Base-by-base conservation (phyloP, 225 moss, liverwort and hornwort species). In the Takakia lepidozioides region DNA sequence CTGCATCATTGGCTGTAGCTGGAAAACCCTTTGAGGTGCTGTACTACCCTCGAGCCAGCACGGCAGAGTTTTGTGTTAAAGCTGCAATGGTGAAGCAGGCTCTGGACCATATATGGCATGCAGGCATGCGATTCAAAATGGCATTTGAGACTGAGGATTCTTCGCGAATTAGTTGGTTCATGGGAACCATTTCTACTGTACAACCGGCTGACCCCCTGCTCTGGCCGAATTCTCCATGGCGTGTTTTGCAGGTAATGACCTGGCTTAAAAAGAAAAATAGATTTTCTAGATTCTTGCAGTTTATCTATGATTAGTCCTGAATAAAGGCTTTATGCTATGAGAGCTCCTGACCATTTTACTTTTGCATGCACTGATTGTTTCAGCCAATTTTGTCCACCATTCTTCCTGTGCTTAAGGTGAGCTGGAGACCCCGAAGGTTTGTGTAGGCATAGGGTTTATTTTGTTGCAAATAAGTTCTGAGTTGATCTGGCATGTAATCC, bases 61-160 rank as follows among this genome's bases (percentile, higher is more conserved):
- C 98, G 15, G 98, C 98, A 5, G 98, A 98, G 64, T 98, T 98
- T 19, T 98, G 98, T 52, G 98, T 98, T 46, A 98, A 85, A 62
- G 85, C 84, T 26, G 83, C 69, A 37, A 60, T 87, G 26, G 98
- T 98, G 36, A 91, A 87, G 54, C 65, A 75, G 52, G 87, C 98
- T 39, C 49, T 98, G 32, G 85, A 85, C 59, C 90, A 91, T 28
- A 60, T 71, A 3, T 98, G 98, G 98, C 91, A 79, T 43, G 73
- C 80, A 9, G 98, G 98, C 4, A 91, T 88, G 98, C 74, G 98
- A 41, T 98, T 98, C 60, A 98, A 98, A 69, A 98, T 98, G 98
- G 98, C 98, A 8, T 98, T 98, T 54, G 98, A 98, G 74, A 98
- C 98, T 0, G 98, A 98, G 69, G 98, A 98, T 56, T 98, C 98